Percentiles rank a stretch among this genome's conserved stretches.
Evolutionary conservation across 2,329 filamentous ascomycete species (phyloP).

Genomic region (Verticillium isaacii): DNA sequence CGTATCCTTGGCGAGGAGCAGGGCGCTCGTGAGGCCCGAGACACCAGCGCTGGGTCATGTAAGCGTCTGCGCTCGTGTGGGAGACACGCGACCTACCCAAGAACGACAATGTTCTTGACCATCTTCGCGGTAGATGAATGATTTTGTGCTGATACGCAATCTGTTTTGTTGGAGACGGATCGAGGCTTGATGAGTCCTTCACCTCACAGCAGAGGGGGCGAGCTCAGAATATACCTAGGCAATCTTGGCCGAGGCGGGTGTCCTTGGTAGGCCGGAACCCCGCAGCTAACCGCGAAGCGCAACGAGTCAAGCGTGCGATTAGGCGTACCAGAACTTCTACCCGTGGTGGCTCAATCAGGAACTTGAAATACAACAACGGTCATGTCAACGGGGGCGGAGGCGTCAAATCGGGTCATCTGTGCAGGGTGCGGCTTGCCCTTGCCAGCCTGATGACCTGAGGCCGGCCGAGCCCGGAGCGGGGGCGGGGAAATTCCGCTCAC

Average conservation of each 20-base stretch:
- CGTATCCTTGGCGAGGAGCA: constrained; percentile 40
- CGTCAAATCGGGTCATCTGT: not conserved
- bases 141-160: too few species aligned
- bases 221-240: not conserved
- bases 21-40: constrained; percentile 45
- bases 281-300: not conserved
- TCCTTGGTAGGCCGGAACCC: not conserved
- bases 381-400: not conserved
- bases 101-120: constrained; percentile 48
- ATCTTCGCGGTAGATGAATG: not conserved
- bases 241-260: not conserved
- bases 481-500: not conserved
- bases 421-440: not conserved
- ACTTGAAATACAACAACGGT: not conserved
- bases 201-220: not conserved
- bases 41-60: constrained; percentile 37
- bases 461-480: not conserved
- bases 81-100: constrained; percentile 23
- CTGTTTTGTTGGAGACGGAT: too few species aligned
- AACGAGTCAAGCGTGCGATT: not conserved
- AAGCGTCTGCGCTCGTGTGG: not conserved
- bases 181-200: not conserved
- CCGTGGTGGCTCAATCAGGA: not conserved
- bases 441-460: not conserved
- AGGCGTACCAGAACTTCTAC: not conserved